phyloP scores from a whole-genome alignment of 768 basidiomycete genomes.

The Lyophyllum semitale region DNA sequence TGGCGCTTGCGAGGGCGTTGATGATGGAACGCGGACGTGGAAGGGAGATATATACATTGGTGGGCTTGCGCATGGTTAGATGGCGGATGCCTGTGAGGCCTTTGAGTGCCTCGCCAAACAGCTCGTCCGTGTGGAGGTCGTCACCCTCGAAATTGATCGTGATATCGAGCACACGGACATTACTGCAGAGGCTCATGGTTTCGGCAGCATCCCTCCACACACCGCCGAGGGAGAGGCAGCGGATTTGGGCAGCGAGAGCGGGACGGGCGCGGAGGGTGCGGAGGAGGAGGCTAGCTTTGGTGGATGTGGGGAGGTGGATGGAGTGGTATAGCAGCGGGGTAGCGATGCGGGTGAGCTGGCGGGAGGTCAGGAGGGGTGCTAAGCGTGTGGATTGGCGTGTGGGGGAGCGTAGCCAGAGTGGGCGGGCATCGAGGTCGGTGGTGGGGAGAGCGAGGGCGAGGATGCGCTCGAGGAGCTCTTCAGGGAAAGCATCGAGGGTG shows the following conservation, averaged over 20 bases:
- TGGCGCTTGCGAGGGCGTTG: constrained; percentile 43
- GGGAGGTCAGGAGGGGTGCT: constrained; percentile 53
- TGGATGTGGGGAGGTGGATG: constrained; percentile 42
- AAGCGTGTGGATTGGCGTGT: constrained; percentile 27
- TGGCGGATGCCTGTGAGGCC: constrained; percentile 38
- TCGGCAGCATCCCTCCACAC: constrained; percentile 41
- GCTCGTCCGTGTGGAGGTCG: constrained; percentile 25
- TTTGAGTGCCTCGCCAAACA: constrained; percentile 44
- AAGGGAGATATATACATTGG: constrained; percentile 56
- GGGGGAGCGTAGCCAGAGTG: constrained; percentile 15
- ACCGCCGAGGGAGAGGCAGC: constrained; percentile 40
- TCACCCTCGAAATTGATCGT: constrained; percentile 31
- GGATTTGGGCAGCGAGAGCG: constrained; percentile 39
- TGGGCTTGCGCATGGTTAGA: constrained; percentile 54
- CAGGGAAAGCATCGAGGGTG: constrained; percentile 22
- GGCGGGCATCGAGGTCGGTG: not conserved
- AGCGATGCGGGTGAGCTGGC: constrained; percentile 54
- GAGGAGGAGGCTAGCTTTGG: constrained; percentile 42
- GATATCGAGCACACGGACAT: constrained; percentile 34
- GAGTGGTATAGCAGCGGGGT: constrained; percentile 60
- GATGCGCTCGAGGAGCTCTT: constrained; percentile 48
- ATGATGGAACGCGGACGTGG: constrained; percentile 47
- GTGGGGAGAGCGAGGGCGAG: constrained; percentile 21
- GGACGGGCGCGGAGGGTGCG: constrained; percentile 38
- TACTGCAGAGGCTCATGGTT: constrained; percentile 31